Base-by-base conservation (phyloP, 257 asterid species). In the Solanum virginianum region DNA sequence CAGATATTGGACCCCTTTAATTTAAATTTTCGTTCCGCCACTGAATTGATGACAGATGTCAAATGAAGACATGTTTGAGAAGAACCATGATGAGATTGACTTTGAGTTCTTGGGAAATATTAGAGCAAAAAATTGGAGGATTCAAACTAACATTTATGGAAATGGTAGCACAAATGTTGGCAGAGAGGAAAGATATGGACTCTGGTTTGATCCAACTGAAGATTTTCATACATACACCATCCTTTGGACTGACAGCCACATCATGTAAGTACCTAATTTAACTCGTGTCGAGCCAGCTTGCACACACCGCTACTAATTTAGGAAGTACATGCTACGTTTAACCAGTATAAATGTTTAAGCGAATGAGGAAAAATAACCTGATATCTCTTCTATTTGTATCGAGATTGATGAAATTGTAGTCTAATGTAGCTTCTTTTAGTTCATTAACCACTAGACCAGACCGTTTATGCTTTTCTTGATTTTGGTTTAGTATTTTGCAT, bases 151-250 rank as follows among this genome's bases (percentile, higher is more conserved):
- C 75, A 85, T 95, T 53, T 95, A 95, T 87, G 98, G 98, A 71
- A 95, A 95, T 89, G 98, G 98, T 53, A 95, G 98, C 91, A 94
- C 97, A 26, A 89, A 59, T 75, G 20, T 83, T 51, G 98, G 98
- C 65, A 91, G 98, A 85, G 98, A 95, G 88, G 98, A 95, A 86
- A 88, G 98, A 93, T 94, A 92, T 53, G 96, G 92, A 66, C 94
- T 95, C 11, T 94, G 97, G 98, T 95, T 95, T 81, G 98, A 95
- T 83, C 98, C 98, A 1, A 86, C 98, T 1, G 98, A 94, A 54
- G 95, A 91, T 90, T 95, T 91, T 89, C 98, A 95, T 80, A 92
- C 90, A 57, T 94, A 93, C 87, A 88, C 92, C 83, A 85, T 95
- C 56, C 89, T 91, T 20, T 95, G 98, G 98, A 91, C 93, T 68